These are phyloP conservation scores for Acanthamoeba healyi DNA, from an alignment of 208 protist species.

Conservation along the genomic window DNA sequence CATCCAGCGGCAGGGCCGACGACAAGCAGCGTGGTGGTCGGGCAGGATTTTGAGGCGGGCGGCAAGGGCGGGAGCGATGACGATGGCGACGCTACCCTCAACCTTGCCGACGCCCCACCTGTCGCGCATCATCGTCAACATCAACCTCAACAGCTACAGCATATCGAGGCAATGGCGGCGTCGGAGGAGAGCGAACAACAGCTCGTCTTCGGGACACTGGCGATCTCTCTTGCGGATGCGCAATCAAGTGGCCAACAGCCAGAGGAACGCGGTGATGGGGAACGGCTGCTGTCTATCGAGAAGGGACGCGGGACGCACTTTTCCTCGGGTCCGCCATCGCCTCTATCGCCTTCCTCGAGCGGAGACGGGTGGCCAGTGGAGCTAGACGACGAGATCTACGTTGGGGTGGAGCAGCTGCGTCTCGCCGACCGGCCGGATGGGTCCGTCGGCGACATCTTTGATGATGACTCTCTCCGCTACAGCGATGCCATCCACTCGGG, in stretches of 20 bases:
- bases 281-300: no score
- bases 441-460: neutral
- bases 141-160: no score
- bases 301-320: no score
- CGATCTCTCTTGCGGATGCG: no score
- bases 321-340: neutral
- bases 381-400: slow-evolving; percentile 10
- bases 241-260: no score
- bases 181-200: no score
- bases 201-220: no score
- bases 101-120: neutral
- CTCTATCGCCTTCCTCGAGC: neutral
- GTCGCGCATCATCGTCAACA: no score
- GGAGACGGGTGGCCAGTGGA: neutral
- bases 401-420: neutral
- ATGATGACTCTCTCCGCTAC: neutral
- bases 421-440: neutral
- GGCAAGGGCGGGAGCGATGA: neutral
- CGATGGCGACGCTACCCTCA: neutral
- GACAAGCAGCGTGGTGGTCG: no score
- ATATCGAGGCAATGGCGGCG: no score
- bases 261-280: no score
- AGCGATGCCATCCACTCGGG: neutral
- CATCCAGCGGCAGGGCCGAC: no score
- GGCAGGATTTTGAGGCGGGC: neutral